Evolutionary conservation across 306 rosid species (phyloP), one percentile per base, ranked within the genome.

Genomic region (Cyclanthera cordifolia): DNA sequence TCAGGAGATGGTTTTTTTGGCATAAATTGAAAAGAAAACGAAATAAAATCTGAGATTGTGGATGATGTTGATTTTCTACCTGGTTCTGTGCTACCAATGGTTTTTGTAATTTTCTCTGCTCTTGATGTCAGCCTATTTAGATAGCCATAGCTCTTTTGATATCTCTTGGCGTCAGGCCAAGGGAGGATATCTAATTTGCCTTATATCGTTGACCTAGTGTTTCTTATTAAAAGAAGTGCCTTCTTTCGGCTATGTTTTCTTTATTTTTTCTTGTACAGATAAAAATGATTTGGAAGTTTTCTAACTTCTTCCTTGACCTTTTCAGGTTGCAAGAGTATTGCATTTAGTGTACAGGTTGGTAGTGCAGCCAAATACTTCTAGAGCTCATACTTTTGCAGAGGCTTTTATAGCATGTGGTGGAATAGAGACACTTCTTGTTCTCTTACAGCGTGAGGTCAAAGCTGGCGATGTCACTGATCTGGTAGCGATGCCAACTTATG

Each of bases 261-360:
- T 64, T 20, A 21, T 43, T 64, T 58, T 41, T 65, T n/a, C 47
- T 27, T 52, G 2, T 68, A 4, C 27, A 49, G 13, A 28, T 1
- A 16, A 47, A 28, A 34, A 34, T 34, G 41, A 34, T 34, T 34
- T 34, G 41, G 41, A 34, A 34, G 41, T 10, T 65, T 28, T 49
- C 47, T 49, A 30, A 68, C 72, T 27, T 45, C 52, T 65, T 65
- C 10, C 47, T 74, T 72, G 59, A 51, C 85, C 76, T 74, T 72
- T 55, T 52, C 85, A 93, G 99, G 84, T 93, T 80, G 95, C 94
- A 17, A 87, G 99, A 86, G 87, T 86, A 74, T 78, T 93, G 85
- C 94, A 90, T 82, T 84, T 93, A 80, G 81, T 90, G 58, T 93
- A 88, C 81, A 83, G 96, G 83, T 90, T 93, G 82, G 88, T 90